Conservation (phyloP, 768 basidiomycete species). For the Russula griseocarnosa region DNA sequence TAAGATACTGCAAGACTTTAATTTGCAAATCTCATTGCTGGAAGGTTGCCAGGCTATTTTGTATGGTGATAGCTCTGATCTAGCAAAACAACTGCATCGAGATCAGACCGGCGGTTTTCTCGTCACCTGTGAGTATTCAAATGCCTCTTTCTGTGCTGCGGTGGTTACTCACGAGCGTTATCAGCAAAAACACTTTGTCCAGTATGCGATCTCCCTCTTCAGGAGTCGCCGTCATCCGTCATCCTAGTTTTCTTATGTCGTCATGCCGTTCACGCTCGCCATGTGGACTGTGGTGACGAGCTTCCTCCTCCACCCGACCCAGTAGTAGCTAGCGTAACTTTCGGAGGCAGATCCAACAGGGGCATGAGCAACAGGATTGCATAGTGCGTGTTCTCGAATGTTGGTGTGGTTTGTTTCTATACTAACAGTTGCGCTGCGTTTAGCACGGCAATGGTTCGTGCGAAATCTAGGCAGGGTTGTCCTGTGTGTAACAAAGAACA, state of each 20-base stretch:
- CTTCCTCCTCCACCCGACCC: constrained; percentile 61
- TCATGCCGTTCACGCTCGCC: constrained; percentile 79
- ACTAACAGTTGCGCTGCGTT: constrained; percentile 3
- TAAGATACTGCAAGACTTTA: constrained; percentile 96
- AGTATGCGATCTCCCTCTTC: constrained; percentile 59
- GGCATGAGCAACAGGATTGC: constrained; percentile 70
- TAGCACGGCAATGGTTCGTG: constrained; percentile 69
- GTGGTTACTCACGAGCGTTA: neutral
- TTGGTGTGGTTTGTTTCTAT: neutral
- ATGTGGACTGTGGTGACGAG: constrained; percentile 61
- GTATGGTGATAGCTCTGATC: constrained; percentile 72
- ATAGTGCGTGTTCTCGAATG: constrained; percentile 45
- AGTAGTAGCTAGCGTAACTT: constrained; percentile 44
- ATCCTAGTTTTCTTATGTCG: constrained; percentile 79
- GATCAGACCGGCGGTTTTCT: constrained; percentile 81
- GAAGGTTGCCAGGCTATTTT: constrained; percentile 90
- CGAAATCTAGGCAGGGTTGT: constrained; percentile 63
- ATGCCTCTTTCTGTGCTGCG: neutral
- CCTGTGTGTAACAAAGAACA: constrained; percentile 68
- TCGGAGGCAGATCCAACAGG: constrained; percentile 38
- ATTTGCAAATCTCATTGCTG: constrained; percentile 86
- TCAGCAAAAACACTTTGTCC: constrained; percentile 63
- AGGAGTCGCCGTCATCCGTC: constrained; percentile 56
- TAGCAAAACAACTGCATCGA: constrained; percentile 62
- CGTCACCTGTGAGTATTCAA: constrained; percentile 55